These are phyloP conservation scores for Salicornia ramosissima DNA, from an alignment of 148 eudicot genomes.

Conservation along the genomic window DNA sequence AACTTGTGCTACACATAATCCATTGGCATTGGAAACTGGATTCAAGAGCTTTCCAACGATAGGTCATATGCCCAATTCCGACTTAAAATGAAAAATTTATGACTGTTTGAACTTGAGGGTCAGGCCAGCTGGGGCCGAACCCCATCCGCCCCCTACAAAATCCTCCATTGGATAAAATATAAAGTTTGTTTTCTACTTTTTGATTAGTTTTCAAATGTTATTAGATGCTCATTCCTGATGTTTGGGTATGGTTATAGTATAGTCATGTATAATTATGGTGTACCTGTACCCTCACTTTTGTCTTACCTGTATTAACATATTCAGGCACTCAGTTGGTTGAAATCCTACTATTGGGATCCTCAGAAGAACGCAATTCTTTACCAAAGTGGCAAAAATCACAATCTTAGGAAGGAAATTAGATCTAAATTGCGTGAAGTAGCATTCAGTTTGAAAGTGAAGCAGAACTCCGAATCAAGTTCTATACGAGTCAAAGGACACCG, in stretches of 20 bases:
- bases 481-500: constrained; percentile 52
- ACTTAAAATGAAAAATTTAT: no score
- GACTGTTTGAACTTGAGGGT: no score
- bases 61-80: no score
- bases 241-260: background rate
- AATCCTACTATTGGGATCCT: constrained; percentile 81
- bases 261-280: background rate
- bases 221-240: background rate
- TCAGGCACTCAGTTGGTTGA: constrained; percentile 88
- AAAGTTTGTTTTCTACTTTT: background rate
- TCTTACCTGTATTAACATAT: constrained; percentile 16
- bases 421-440: constrained; percentile 51
- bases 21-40: no score
- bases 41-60: no score
- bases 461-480: constrained; percentile 30
- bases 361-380: constrained; percentile 57
- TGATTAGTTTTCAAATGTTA: background rate
- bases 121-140: no score
- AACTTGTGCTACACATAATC: no score
- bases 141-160: no score
- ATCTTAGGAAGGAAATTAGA: constrained; percentile 55
- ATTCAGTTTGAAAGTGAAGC: constrained; percentile 44
- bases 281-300: background rate
- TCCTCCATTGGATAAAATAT: no score
- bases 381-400: constrained; percentile 34